Base-by-base conservation (phyloP, 2,329 filamentous ascomycete species). In the Ustilaginoidea virens region DNA sequence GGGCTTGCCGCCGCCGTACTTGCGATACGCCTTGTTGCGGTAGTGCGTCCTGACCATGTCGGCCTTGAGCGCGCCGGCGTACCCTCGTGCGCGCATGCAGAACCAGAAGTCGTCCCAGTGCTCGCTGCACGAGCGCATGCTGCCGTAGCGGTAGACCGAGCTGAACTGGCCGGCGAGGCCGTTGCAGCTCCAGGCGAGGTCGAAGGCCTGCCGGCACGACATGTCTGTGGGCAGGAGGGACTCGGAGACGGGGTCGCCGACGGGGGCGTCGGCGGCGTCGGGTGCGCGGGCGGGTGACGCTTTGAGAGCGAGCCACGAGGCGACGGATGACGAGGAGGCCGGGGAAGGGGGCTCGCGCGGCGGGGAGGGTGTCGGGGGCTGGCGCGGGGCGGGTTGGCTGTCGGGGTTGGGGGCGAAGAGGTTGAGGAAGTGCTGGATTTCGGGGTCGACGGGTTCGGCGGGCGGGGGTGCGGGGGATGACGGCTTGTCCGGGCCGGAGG, bases 61-160 rank as follows among this genome's bases (percentile, higher is more conserved):
- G 34, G 68, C 72, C 43, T 72, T 71, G 39, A 72, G 58, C 24
- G 63, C 55, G 15, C 69, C 66, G 1, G 63, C 52, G 45, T 73
- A 73, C 2, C 66, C 65, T 44, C 78, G 74, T 21, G 74, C 75
- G 38, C 81, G 75, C 86, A 96, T 94, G 63, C 90, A 98, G 58
- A 94, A 87, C 80, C 86, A 92, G 55, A 93, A 96, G 53, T 93
- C 81, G 36, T 77, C 69, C 85, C 87, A 94, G 37, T 85, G 75
- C 40, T 92, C 79, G 36, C 64, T 71, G 63, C 90, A 98, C 4
- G 69, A 66, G 25, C 77, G 71, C 45, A 92, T 60, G 23, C 63
- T 59, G 36, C 90, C 90, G 48, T 83, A 77, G 22, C 90, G 79
- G 63, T 96, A 98, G 21, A 96, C 69, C 45, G 83, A 74, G 45